These are phyloP conservation scores for Pythium plurisporium DNA, from an alignment of 352 stramenopile species.

Conservation along the genomic window DNA sequence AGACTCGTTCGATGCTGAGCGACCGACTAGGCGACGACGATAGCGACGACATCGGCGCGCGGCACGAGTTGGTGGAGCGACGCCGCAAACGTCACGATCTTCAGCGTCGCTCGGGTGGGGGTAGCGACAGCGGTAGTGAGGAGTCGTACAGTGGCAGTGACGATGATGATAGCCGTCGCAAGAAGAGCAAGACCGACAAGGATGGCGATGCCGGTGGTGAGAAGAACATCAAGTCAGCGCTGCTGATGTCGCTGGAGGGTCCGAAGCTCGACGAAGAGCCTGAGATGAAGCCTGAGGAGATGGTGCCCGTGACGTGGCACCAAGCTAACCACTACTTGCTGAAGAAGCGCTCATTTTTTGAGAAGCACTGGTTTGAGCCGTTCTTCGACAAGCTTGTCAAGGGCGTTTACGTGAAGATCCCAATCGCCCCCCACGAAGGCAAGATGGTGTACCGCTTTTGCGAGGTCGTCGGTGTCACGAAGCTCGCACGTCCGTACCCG, in stretches of 20 bases:
- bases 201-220: constrained; percentile 16
- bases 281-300: constrained; percentile 48
- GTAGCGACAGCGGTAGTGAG: constrained; percentile 17
- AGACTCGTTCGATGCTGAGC: constrained; percentile 72
- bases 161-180: constrained; percentile 22
- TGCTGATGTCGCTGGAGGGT: constrained; percentile 32
- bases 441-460: constrained; percentile 86
- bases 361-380: constrained; percentile 85
- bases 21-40: constrained; percentile 63
- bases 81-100: constrained; percentile 70
- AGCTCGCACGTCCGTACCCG: constrained; percentile 49
- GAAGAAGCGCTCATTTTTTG: constrained; percentile 68
- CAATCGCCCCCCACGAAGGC: constrained; percentile 63
- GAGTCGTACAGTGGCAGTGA: constrained; percentile 25
- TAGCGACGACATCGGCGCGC: constrained; percentile 35
- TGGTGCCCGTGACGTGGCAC: constrained; percentile 67
- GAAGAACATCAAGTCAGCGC: constrained; percentile 24
- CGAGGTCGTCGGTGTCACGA: constrained; percentile 65
- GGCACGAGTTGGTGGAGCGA: constrained; percentile 69
- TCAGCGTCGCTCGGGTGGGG: constrained; percentile 35
- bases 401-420: constrained; percentile 68
- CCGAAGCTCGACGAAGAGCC: constrained; percentile 37
- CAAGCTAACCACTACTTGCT: constrained; percentile 79
- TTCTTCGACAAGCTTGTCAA: constrained; percentile 78
- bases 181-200: constrained; percentile 21